Conservation (phyloP, 2,329 filamentous ascomycete species). For the Claviceps purpurea region DNA sequence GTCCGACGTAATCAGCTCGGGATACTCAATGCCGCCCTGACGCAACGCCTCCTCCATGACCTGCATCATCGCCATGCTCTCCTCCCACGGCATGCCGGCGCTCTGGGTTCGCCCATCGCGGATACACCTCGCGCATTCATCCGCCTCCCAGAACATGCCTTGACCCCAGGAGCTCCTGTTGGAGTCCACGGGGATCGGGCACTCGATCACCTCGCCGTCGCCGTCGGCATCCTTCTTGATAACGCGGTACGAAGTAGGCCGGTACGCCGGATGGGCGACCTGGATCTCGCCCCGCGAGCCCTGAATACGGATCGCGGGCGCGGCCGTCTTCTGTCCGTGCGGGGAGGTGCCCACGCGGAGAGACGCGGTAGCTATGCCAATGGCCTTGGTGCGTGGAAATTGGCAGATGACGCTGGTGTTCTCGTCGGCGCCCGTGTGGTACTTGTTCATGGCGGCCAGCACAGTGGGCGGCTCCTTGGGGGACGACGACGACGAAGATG, state of each 20-base stretch:
- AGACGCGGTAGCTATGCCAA: slow-evolving; percentile 58
- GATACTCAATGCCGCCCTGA: slow-evolving; percentile 40
- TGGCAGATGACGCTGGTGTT: slow-evolving; percentile 63
- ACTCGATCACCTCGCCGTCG: slow-evolving; percentile 36
- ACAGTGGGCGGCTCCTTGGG: slow-evolving; percentile 56
- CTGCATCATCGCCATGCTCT: slow-evolving; percentile 80
- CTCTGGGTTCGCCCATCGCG: slow-evolving; percentile 69
- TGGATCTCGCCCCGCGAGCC: slow-evolving; percentile 73
- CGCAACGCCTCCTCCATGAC: slow-evolving; percentile 42
- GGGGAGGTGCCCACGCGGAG: slow-evolving; percentile 50
- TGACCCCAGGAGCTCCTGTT: slow-evolving; percentile 43
- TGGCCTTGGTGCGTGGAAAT: slow-evolving; percentile 55
- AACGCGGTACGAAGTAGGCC: slow-evolving; percentile 51
- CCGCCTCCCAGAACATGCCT: slow-evolving; percentile 84
- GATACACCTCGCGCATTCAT: slow-evolving; percentile 62
- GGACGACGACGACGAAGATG: slow-evolving; percentile 13
- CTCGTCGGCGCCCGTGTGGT: slow-evolving; percentile 64
- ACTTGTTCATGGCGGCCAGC: slow-evolving; percentile 56
- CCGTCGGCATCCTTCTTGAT: slow-evolving; percentile 39
- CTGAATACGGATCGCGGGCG: slow-evolving; percentile 64
- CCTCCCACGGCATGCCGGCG: slow-evolving; percentile 52
- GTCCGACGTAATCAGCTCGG: slow-evolving; percentile 41
- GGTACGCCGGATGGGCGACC: slow-evolving; percentile 58
- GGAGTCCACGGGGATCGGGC: slow-evolving; percentile 37
- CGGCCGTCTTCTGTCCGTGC: slow-evolving; percentile 43